phyloP scores from a whole-genome alignment of 2,329 filamentous ascomycete genomes.

The Grosmannia huntii region DNA sequence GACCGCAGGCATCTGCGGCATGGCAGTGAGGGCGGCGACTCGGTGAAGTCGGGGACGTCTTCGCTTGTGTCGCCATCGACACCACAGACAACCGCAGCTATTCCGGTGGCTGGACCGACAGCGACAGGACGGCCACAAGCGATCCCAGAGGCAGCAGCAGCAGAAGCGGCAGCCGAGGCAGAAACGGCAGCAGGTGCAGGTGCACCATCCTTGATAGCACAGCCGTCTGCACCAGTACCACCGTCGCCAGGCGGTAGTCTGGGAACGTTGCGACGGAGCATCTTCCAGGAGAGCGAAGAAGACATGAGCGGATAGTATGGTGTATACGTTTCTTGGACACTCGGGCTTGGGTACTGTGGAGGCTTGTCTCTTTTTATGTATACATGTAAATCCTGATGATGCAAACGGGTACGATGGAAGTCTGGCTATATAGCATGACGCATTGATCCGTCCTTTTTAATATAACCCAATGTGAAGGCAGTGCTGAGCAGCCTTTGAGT shows the following conservation, averaged over 20 bases:
- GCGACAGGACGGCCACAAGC: neutral
- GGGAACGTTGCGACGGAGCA: slow-evolving; percentile 5
- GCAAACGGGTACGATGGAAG: too few species aligned
- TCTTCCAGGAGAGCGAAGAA: slow-evolving; percentile 8
- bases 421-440: too few species aligned
- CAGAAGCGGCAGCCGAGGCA: slow-evolving; percentile 1
- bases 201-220: neutral
- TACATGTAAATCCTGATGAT: neutral
- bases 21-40: slow-evolving; percentile 27
- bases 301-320: slow-evolving; percentile 1
- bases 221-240: neutral
- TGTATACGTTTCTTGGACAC: too few species aligned
- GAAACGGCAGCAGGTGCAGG: neutral
- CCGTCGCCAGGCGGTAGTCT: neutral
- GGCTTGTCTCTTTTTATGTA: neutral
- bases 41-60: slow-evolving; percentile 7
- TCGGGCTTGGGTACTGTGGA: neutral
- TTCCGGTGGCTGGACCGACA: neutral
- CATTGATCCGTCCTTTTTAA: too few species aligned
- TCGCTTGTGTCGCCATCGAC: slow-evolving; percentile 8
- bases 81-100: neutral
- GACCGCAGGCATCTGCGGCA: slow-evolving; percentile 27
- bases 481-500: too few species aligned
- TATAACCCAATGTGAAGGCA: too few species aligned
- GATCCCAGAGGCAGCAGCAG: neutral